Percentiles rank a stretch among this genome's conserved stretches.
Conservation (phyloP, 2,329 filamentous ascomycete genomes). For the Orbilia quercus region DNA sequence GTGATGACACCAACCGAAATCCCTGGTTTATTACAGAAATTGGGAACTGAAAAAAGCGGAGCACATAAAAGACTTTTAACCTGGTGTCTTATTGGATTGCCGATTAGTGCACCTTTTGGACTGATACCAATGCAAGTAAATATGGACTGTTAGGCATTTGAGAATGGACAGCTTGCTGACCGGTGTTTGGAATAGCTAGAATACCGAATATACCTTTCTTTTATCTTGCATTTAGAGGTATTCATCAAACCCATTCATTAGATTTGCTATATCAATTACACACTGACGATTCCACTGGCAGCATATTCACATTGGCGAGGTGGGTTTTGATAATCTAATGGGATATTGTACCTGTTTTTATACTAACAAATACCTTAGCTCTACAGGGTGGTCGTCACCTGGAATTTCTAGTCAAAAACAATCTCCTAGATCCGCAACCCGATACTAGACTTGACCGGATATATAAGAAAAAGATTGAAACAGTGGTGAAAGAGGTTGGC, state of each 20-base stretch:
- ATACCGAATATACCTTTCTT: conserved; percentile 83
- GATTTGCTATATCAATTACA: neutral
- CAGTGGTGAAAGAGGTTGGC: conserved; percentile 20
- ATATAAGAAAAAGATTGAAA: conserved; percentile 66
- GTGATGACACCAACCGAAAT: conserved; percentile 75
- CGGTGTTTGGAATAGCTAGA: conserved; percentile 46
- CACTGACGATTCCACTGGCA: conserved; percentile 25
- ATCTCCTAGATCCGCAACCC: conserved; percentile 74
- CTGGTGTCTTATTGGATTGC: conserved; percentile 84
- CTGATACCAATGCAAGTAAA: conserved; percentile 82
- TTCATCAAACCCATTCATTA: neutral
- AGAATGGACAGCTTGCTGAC: conserved; percentile 11
- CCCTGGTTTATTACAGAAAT: conserved; percentile 72
- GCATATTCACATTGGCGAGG: conserved; percentile 74
- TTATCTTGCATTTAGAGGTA: conserved; percentile 82
- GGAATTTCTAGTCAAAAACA: conserved; percentile 80
- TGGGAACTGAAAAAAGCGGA: conserved; percentile 82
- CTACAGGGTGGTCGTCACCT: conserved; percentile 85
- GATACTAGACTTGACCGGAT: conserved; percentile 78
- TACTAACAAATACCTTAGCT: conserved; percentile 65
- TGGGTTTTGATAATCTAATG: neutral
- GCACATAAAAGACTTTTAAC: conserved; percentile 81
- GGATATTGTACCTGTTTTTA: conserved; percentile 30
- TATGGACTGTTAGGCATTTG: neutral
- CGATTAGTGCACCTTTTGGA: conserved; percentile 82